Conservation (phyloP, 2,329 filamentous ascomycete genomes). For the Plenodomus lindquistii region DNA sequence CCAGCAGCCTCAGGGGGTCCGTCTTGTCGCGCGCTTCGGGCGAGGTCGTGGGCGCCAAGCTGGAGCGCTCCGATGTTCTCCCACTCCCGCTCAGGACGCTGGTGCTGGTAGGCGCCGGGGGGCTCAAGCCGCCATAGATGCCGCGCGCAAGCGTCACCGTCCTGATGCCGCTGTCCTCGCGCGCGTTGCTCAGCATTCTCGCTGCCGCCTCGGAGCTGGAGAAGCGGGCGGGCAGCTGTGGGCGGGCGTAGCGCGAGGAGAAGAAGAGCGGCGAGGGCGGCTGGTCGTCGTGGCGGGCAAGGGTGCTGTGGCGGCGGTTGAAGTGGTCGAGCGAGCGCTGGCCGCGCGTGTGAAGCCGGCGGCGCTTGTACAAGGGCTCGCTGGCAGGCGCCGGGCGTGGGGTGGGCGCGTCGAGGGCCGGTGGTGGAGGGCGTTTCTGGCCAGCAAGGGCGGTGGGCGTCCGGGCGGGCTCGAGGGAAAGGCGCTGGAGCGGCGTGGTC, state of each 20-base stretch:
- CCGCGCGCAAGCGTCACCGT: conserved; percentile 57
- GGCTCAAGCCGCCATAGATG: conserved; percentile 46
- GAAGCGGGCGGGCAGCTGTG: conserved; percentile 57
- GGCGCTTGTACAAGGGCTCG: conserved; percentile 44
- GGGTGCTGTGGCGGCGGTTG: conserved; percentile 26
- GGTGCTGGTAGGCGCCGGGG: conserved; percentile 51
- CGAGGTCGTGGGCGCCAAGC: conserved; percentile 53
- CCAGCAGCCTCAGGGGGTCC: conserved; percentile 61
- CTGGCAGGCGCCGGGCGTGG: conserved; percentile 14
- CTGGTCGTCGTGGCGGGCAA: conserved; percentile 29
- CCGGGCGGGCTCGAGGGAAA: neutral
- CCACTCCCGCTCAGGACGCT: conserved; percentile 48
- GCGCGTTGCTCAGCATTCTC: conserved; percentile 60
- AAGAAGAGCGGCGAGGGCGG: conserved; percentile 59
- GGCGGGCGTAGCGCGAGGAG: conserved; percentile 49
- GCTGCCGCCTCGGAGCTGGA: conserved; percentile 61
- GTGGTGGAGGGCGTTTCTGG: conserved; percentile 22
- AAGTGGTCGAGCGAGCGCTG: conserved; percentile 45
- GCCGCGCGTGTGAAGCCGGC: conserved; percentile 30
- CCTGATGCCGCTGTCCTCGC: conserved; percentile 55
- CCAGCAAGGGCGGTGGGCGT: conserved; percentile 25
- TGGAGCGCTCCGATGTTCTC: conserved; percentile 59
- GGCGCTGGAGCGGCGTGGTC: conserved; percentile 4
- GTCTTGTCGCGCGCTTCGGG: conserved; percentile 56
- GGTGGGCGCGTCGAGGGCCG: conserved; percentile 4